Base-by-base conservation (phyloP, 1,284 basidiomycete species). In the Erythrobasidium hasegawianum region DNA sequence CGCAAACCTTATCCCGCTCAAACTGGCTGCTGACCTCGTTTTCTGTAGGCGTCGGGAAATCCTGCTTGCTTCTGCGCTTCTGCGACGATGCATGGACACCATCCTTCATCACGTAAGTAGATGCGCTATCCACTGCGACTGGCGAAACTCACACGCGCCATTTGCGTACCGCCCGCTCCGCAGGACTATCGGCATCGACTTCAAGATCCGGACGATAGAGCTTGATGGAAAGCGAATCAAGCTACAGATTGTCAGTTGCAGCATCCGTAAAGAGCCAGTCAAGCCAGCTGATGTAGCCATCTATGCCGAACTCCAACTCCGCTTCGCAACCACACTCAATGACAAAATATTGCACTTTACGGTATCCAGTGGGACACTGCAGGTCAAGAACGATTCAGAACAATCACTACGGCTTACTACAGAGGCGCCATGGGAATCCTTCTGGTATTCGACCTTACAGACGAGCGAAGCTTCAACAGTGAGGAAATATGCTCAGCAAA, bases 31-130 rank as follows among this genome's bases (percentile, higher is more conserved):
- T 45, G 13, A 9, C 22, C 33, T 41, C 39, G 22, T 16, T 18
- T 71, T 93, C 11, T 11, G 53, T 71, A 72, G 79, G 79, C 62
- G 79, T 98, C 73, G 96, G 96, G 73, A 99, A 99, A 82, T 98
- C 95, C 57, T 98, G 96, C 83, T 84, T 99, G 16, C 83, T 99
- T 66, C 85, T 98, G 68, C 89, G 96, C 71, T 99, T 99, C 86
- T 98, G 95, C 79, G 96, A 98, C 81, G 96, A 98, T 79, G 91
- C 95, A 71, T 98, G 95, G 95, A 98, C 96, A 39, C 95, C 95
- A 29, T 95, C 91, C 45, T 98, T 98, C 83, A 99, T 98, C 80
- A 98, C 95, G 57, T 65, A 43, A 9, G 62, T 57, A 4, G n/a
- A n/a, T 33, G 11, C 33, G 33, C 33, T 33, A 11, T 61, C n/a